These are phyloP conservation scores for Serendipita sp. DNA, from an alignment of 768 basidiomycete species.

Conservation along the genomic window DNA sequence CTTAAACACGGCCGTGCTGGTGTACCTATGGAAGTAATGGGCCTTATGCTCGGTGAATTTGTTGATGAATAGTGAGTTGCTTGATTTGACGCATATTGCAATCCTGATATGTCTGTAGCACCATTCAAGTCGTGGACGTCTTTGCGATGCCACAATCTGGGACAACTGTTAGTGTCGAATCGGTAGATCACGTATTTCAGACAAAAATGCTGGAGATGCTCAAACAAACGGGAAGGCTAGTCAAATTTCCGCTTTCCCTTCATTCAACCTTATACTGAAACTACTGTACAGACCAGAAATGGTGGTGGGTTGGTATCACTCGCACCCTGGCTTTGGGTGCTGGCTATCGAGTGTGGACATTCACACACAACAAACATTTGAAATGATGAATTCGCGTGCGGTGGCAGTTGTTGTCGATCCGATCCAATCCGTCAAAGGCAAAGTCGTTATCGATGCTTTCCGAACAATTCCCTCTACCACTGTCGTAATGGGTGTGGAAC, in stretches of 20 bases:
- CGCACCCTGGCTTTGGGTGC: conserved; percentile 98
- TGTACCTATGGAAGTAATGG: conserved; percentile 99
- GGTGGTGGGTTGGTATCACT: conserved; percentile 99
- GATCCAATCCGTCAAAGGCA: conserved; percentile 96
- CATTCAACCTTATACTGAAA: too few species aligned
- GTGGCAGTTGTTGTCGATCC: conserved; percentile 98
- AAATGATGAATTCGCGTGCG: conserved; percentile 79
- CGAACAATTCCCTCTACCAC: conserved; percentile 86
- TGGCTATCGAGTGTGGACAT: conserved; percentile 99
- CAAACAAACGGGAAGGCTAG: conserved; percentile 93
- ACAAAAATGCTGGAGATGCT: conserved; percentile 97
- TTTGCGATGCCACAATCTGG: conserved; percentile 99
- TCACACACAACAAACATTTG: conserved; percentile 98
- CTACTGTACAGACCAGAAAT: conserved; percentile 58
- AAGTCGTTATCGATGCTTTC: conserved; percentile 98
- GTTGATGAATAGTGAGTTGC: conserved; percentile 66
- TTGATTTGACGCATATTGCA: neutral
- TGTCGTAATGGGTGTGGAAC: conserved; percentile 83
- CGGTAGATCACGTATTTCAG: conserved; percentile 97
- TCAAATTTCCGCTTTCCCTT: conserved; percentile 12
- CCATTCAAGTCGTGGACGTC: conserved; percentile 85
- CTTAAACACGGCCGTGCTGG: conserved; percentile 97
- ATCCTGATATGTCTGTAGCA: conserved; percentile 17
- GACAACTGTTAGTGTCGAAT: conserved; percentile 93
- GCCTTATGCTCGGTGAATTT: conserved; percentile 92